Base-by-base conservation (phyloP, 2,329 filamentous ascomycete species). In the Trichophyton mentagrophytes region DNA sequence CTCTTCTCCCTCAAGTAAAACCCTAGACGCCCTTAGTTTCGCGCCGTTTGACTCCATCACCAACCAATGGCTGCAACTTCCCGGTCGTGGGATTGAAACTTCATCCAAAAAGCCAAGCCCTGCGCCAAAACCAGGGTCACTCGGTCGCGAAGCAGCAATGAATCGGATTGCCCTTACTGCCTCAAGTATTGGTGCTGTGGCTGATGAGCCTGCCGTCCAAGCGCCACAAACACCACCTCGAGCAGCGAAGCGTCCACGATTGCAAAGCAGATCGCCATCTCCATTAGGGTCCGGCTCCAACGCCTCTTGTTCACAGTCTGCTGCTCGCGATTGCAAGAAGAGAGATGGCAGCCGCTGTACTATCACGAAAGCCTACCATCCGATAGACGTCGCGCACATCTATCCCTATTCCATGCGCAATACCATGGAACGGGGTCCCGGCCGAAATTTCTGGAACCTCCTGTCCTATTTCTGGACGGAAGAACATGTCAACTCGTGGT, bases 381-480 rank as follows among this genome's bases (percentile, higher is more conserved):
- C 57, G 22, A 47, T 62, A 30, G 58, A 63, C n/a, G 60, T 60
- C 6, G 62, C 62, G 11, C 60, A 63, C 30, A 61, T 63, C 22
- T 63, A 60, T 44, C 60, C 62, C 4, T 63, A 59, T 53, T 59
- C 62, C n/a, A 61, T 60, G 57, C 40, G 55, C 53, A 46, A 30
- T 3, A 36, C 61, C 46, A 17, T 6, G 13, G 11, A n/a, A 44
- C 20, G 22, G 51, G 44, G 13, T 6, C 22, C 40, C 55, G 17
- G 38, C 4, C 15, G 25, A 9, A 17, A 46, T 22, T 60, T 51
- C 17, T 63, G 61, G 61, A 42, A 25, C 51, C 56, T 63, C 22
- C 44, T 63, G 33, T 17, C 49, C n/a, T 49, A 59, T 42, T 63
- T 63, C 57, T 63, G 60, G 62, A 58, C 62, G 13, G 13, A 60